Base-by-base conservation (phyloP, 192 early-diverging fungal genomes). In the Backusella macrospora region DNA sequence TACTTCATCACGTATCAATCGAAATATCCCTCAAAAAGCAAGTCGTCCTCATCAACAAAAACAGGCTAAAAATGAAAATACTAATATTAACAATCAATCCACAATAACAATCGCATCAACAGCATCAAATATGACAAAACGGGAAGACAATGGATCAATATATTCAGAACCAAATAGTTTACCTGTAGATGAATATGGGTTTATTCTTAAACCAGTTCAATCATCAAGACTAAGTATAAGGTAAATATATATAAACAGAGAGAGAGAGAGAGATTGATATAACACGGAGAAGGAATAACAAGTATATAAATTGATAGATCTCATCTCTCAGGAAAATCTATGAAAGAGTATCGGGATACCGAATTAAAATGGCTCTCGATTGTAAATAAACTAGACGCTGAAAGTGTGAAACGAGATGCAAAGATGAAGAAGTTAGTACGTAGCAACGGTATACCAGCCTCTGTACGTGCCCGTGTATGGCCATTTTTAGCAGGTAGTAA, bases 381-480 rank as follows among this genome's bases (percentile, higher is more conserved):
- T 39, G 65, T 85, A n/a, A 62, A 44, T 23, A 82, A 72, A 21
- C 44, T 81, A 71, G 74, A 83, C 59, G 74, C 75, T 38, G 46
- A 72, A 37, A 77, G 76, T 1, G 72, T 74, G 18, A 68, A 83
- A 62, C 83, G 83, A 49, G 75, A 82, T 62, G 78, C 70, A 70
- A 80, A 92, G 78, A 83, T 92, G 73, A 95, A 95, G 78, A 89
- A 90, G 74, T 72, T 95, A 38, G 88, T 89, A 44, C 74, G 90
- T 34, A 70, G 10, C 55, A 73, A 64, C 6, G 94, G 94, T 23
- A 84, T 94, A 29, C 94, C 94, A 2, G 80, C 86, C 7, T 90
- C 90, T 4, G 81, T 94, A 2, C 87, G 94, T n/a, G 90, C 87
- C 2, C 82, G 84, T 26, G 90, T 89, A 5, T 96, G 94, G 94